These are phyloP conservation scores for Sistotremastrum niveocremeum DNA, from an alignment of 768 basidiomycete species.

Conservation along the genomic window DNA sequence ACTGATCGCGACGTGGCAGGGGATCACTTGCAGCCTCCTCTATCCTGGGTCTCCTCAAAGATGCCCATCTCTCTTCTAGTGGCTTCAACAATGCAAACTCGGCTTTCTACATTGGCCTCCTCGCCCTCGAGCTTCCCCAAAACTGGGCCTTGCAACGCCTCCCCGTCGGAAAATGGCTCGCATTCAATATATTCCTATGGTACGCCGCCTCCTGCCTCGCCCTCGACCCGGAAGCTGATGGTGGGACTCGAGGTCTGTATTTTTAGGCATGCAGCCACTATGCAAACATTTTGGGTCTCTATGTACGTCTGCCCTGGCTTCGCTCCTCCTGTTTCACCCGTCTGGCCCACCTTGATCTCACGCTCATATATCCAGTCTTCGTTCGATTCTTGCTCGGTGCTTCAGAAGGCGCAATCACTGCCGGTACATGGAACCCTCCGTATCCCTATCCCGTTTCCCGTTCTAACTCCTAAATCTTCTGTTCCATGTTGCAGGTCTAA, in stretches of 20 bases:
- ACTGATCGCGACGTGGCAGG: constrained; percentile 1
- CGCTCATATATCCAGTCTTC: constrained; percentile 5
- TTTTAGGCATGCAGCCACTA: constrained; percentile 12
- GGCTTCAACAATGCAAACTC: constrained; percentile 8
- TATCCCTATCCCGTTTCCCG: too few species aligned
- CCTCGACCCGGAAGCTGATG: neutral
- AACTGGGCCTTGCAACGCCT: constrained; percentile 9
- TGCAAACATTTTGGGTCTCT: constrained; percentile 13
- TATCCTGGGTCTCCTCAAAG: constrained; percentile 9
- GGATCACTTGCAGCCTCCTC: constrained; percentile 6
- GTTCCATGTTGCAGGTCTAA: constrained; percentile 10
- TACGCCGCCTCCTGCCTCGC: neutral
- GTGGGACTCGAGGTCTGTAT: constrained; percentile 4
- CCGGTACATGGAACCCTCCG: constrained; percentile 3
- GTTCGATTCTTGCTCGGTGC: constrained; percentile 11
- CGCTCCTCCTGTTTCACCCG: neutral
- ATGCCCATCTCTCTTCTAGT: constrained; percentile 8
- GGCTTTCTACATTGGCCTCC: constrained; percentile 9
- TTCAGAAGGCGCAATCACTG: constrained; percentile 11
- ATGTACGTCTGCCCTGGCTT: constrained; percentile 4
- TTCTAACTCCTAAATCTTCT: neutral
- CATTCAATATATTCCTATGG: constrained; percentile 11
- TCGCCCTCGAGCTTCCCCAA: constrained; percentile 10
- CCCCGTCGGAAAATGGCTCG: constrained; percentile 11
- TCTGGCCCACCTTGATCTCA: neutral